A percentile compares a stretch with the other conserved stretches of the same genome.
Conservation (phyloP, 2,329 filamentous ascomycete species). For the Mariannaea sp. region DNA sequence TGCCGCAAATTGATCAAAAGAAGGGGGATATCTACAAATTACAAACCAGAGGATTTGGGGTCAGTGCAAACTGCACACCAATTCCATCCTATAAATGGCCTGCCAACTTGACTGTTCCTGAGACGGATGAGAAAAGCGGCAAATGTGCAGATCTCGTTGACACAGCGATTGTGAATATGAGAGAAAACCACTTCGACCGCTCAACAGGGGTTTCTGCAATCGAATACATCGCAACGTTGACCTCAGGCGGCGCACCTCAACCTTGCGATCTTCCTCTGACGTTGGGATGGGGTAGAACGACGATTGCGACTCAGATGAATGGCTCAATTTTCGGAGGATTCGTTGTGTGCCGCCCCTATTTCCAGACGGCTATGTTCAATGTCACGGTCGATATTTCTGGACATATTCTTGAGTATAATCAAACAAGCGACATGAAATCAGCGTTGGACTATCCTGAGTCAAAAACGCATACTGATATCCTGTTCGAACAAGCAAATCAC, state of each 20-base stretch:
- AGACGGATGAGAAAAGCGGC: background rate
- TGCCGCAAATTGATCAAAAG: background rate
- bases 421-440: conserved; percentile 14
- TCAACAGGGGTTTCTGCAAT: background rate
- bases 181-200: no score
- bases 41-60: conserved; percentile 38
- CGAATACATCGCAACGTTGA: conserved; percentile 1
- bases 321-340: no score
- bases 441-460: conserved; percentile 27
- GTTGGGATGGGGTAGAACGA: conserved; percentile 36
- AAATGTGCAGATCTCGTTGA: background rate
- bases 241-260: background rate
- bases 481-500: conserved; percentile 20
- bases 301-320: no score
- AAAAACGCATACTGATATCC: conserved; percentile 11
- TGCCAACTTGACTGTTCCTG: background rate
- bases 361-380: conserved; percentile 44
- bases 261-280: conserved; percentile 25
- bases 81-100: conserved; percentile 1
- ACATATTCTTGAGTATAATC: conserved; percentile 27
- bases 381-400: conserved; percentile 38
- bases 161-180: no score
- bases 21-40: conserved; percentile 17
- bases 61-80: conserved; percentile 29
- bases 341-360: conserved; percentile 33